These are phyloP conservation scores for Talaromyces sp. DNA, from an alignment of 2,329 filamentous ascomycete genomes.

Conservation along the genomic window DNA sequence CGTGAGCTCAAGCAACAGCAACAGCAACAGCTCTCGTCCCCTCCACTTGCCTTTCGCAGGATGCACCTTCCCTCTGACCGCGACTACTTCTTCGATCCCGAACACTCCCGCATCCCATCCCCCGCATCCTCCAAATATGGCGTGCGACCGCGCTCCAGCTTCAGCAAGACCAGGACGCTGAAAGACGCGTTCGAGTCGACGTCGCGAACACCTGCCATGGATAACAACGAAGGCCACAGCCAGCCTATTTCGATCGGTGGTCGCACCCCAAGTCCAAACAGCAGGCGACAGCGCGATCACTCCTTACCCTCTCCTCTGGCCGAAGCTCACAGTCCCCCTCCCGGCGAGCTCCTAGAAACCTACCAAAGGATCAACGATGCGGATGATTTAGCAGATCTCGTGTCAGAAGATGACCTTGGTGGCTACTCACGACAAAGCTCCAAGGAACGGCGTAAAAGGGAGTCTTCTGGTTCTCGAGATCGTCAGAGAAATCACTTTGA, in stretches of 20 bases:
- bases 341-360: conserved; percentile 31
- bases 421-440: conserved; percentile 11
- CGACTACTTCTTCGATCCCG: conserved; percentile 16
- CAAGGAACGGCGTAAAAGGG: conserved; percentile 15
- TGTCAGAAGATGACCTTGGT: conserved; percentile 24
- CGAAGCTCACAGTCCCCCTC: conserved; percentile 28
- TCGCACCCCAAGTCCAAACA: conserved; percentile 26
- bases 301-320: conserved; percentile 26
- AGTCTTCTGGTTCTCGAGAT: conserved; percentile 18
- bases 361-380: conserved; percentile 36
- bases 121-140: conserved; percentile 22
- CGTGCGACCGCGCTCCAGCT: conserved; percentile 24
- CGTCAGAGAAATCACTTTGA: conserved; percentile 7
- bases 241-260: conserved; percentile 9
- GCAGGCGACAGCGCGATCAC: conserved; percentile 17
- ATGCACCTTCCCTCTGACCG: conserved; percentile 18
- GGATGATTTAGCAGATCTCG: conserved; percentile 29
- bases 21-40: conserved; percentile 1
- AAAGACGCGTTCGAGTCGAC: conserved; percentile 34
- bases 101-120: conserved; percentile 23
- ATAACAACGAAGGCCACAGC: conserved; percentile 16
- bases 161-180: conserved; percentile 32
- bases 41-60: conserved; percentile 25
- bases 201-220: conserved; percentile 23
- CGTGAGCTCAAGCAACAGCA: conserved; percentile 22